These are phyloP conservation scores for Neoarthrinium moseri DNA, from an alignment of 2,329 filamentous ascomycete genomes.

Conservation along the genomic window DNA sequence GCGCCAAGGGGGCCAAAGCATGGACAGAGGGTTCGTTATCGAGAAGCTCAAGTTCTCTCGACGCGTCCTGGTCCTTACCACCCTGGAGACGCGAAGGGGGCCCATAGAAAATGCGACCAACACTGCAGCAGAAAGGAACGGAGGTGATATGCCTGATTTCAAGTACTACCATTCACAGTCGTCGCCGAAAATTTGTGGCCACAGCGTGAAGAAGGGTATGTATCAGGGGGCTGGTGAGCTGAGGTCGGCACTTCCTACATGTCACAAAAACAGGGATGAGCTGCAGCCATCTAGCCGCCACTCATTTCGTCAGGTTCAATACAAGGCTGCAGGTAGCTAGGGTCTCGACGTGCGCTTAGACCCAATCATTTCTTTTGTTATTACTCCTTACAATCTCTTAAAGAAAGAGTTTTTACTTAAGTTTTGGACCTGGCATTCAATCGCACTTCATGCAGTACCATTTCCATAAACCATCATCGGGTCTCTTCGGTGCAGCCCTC, in stretches of 20 bases:
- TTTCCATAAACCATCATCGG: not conserved
- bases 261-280: not conserved
- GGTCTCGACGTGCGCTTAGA: not conserved
- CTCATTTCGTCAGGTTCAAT: constrained; percentile 3
- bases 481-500: not conserved
- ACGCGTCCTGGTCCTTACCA: not conserved
- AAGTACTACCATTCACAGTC: not conserved
- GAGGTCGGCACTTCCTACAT: not conserved
- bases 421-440: not conserved
- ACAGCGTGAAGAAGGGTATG: not conserved
- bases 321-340: not conserved
- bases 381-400: not conserved
- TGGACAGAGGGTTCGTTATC: not conserved
- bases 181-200: not conserved
- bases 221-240: too few relatives aligned
- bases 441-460: not conserved
- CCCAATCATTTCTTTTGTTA: not conserved
- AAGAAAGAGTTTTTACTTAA: not conserved
- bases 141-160: not conserved
- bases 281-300: not conserved
- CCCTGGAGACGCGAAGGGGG: not conserved
- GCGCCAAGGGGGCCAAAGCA: not conserved
- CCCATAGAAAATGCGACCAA: too few relatives aligned
- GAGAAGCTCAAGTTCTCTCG: not conserved
- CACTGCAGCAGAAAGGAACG: not conserved